Evolutionary conservation across 2,329 filamentous ascomycete species (phyloP), one percentile per base, ranked within the genome.

Genomic region (Lachnellula occidentalis): DNA sequence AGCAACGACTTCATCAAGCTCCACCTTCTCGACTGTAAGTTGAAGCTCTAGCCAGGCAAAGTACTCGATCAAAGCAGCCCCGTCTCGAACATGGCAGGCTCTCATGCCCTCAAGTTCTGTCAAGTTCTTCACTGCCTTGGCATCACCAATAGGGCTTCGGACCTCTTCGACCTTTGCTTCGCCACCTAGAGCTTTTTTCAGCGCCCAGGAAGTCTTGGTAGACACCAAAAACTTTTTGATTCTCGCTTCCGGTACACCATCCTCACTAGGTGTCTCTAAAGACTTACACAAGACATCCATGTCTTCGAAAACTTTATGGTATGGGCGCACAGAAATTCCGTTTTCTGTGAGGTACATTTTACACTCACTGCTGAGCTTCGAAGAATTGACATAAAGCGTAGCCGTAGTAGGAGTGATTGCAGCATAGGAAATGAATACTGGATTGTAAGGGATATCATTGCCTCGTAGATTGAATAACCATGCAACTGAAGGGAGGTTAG

Each of bases 401-500:
- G 87, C 89, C 1, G 82, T 77, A 11, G 78, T 85, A 1, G 85
- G 83, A 2, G 94, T 97, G 59, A 99, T 76, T 42, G 94, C 81
- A 45, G 92, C 92, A 67, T 97, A 99, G 15, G 92, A 94, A 73
- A 97, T 97, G 77, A 99, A 97, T 48, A 99, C 94, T 0, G 94
- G 94, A 69, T 99, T 99, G 75, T 94, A 99, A 0, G 91, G 90
- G 61, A 99, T 97, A 69, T 97, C 94, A 70, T 81, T 94, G 64
- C 94, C 94, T 63, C 94, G 85, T 48, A 99, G 75, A 72, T 99
- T 99, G 76, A 96, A 96, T n/a, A 99, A 79, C 94, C 94, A 99
- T 11, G 94, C 94, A 64, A 96, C 84, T 72, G 5, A 41, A 41
- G 27, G 27, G 27, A 11, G 27, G 2, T 31, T 31, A 31, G 27